phyloP scores from a whole-genome alignment of 495 filamentous ascomycete genomes.

The Penicillium taxi region DNA sequence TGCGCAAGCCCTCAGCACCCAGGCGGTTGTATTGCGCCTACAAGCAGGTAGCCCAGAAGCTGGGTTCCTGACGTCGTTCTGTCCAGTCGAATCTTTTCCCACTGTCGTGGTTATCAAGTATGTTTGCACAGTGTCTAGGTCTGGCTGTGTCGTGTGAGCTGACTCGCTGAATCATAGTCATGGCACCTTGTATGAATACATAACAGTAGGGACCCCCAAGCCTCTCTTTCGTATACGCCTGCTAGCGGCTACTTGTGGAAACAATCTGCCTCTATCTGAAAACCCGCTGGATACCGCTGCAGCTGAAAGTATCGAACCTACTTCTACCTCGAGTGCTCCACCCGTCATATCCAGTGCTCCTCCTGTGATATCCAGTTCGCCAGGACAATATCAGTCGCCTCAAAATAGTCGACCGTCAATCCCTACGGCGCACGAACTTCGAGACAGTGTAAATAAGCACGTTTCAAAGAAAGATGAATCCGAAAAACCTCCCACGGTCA shows the following conservation, averaged over 20 bases:
- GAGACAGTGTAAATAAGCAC: neutral
- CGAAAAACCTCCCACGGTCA: neutral
- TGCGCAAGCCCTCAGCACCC: constrained; percentile 40
- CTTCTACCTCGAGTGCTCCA: neutral
- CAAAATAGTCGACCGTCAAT: neutral
- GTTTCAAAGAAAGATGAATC: neutral
- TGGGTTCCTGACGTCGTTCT: constrained; percentile 70
- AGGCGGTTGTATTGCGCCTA: constrained; percentile 62
- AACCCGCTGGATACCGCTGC: constrained; percentile 5
- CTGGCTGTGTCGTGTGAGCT: neutral
- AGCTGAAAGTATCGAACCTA: neutral
- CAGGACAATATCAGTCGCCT: constrained; percentile 1
- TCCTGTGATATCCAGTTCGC: neutral
- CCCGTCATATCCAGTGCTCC: neutral
- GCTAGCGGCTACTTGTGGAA: constrained; percentile 22
- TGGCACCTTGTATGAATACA: constrained; percentile 56
- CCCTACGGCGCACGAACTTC: neutral
- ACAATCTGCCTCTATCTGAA: no score
- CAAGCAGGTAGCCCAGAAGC: constrained; percentile 67
- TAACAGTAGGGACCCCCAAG: constrained; percentile 49
- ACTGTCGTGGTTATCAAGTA: constrained; percentile 71
- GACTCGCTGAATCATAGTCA: constrained; percentile 32
- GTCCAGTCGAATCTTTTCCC: constrained; percentile 63
- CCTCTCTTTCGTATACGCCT: constrained; percentile 51
- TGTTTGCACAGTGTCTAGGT: constrained; percentile 14